Conservation (phyloP, 768 basidiomycete genomes). For the Tephrocybe sp. region DNA sequence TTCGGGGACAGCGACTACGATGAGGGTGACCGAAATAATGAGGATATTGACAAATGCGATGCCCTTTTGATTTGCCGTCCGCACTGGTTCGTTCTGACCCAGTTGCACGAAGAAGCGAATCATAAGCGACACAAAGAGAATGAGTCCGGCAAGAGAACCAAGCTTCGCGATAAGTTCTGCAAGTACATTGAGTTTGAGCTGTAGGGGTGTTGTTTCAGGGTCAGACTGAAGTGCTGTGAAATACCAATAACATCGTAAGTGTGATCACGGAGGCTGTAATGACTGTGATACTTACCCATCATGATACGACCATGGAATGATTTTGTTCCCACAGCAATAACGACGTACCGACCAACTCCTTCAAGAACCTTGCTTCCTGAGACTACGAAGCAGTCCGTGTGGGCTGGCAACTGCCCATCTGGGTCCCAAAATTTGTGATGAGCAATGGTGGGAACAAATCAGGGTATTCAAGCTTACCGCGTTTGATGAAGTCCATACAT, state of each 20-base stretch:
- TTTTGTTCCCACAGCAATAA: conserved; percentile 89
- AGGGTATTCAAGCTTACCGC: conserved; percentile 3
- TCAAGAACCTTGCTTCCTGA: conserved; percentile 93
- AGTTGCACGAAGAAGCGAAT: conserved; percentile 95
- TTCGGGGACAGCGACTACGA: conserved; percentile 51
- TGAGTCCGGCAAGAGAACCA: conserved; percentile 77
- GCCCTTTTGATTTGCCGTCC: conserved; percentile 79
- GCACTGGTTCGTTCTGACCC: conserved; percentile 53
- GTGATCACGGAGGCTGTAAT: conserved; percentile 2
- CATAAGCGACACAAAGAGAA: conserved; percentile 83
- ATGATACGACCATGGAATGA: conserved; percentile 97
- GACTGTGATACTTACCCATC: conserved; percentile 69
- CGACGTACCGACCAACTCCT: conserved; percentile 90
- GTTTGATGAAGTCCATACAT: conserved; percentile 52
- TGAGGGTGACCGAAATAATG: conserved; percentile 89
- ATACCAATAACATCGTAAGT: conserved; percentile 2
- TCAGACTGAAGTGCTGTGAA: conserved; percentile 79
- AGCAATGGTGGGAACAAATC: no score
- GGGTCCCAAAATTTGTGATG: not conserved
- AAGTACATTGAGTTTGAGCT: conserved; percentile 89
- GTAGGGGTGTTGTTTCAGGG: conserved; percentile 87
- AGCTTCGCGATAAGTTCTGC: conserved; percentile 95
- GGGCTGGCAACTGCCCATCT: conserved; percentile 37
- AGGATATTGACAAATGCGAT: conserved; percentile 90
- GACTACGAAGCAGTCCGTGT: conserved; percentile 90